Evolutionary conservation across 208 protist genomes (phyloP), one percentile per base, ranked within the genome.

Genomic region (Trypanosoma lewisi): DNA sequence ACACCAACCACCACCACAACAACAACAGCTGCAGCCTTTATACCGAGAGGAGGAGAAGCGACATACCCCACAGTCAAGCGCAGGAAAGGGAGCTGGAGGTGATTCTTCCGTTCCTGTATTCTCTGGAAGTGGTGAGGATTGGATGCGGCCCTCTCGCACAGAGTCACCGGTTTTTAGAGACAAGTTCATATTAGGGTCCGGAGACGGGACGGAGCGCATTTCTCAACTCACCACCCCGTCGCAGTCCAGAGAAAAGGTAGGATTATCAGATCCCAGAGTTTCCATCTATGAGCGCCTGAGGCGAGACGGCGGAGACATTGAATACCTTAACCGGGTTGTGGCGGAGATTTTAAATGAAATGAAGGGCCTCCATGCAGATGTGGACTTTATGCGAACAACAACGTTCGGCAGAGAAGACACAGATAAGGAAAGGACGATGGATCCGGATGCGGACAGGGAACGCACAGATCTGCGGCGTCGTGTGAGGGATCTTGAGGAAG

Each of bases 281-380:
- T 77, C 77, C 14, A 57, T 87, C 8, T 82, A 75, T 34, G 82
- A 90, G 23, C 83, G 80, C 31, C 61, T 95, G 16, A 59, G 58
- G 19, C 63, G 78, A 31, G 88, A 95, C 64, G 77, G 77, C 16
- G 74, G 81, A 1, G 85, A 91, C 62, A 95, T 95, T 64, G 82
- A 75, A 8, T 80, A 91, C 64, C 72, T 95, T 53, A 95, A 95
- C 75, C 88, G 88, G 47, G 82, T 95, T n/a, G 88, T 95, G 55
- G 88, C 88, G n/a, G 88, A 95, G 69, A 95, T 92, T 34, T 65
- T 95, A 31, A 82, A 63, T 2, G 81, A 92, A 68, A 91, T 95
- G 83, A 86, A 86, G 77, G 73, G 30, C 8, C 67, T 95, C 30
- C 85, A 95, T 59, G 72, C 70, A 4, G 83, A 92, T 50, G 70